These are phyloP conservation scores for Plasmodium adleri DNA, from an alignment of 169 alveolate species.

Conservation along the genomic window DNA sequence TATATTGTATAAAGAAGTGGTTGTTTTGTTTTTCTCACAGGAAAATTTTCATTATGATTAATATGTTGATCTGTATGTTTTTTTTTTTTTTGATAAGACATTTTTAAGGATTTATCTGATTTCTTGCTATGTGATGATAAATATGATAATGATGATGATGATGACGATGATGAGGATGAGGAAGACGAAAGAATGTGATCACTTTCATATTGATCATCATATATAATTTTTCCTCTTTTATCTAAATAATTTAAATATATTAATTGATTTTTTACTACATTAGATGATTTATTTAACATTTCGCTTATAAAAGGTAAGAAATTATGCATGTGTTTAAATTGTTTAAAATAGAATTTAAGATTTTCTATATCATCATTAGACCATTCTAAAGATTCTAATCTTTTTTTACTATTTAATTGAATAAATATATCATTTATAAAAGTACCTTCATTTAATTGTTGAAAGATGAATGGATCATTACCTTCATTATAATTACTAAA, in stretches of 20 bases:
- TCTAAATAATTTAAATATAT: constrained; percentile 51
- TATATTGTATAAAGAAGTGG: constrained; percentile 48
- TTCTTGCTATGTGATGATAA: background rate
- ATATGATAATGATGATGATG: background rate
- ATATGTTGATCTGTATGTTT: background rate
- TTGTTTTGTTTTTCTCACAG: constrained; percentile 26
- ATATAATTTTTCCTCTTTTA: constrained; percentile 39
- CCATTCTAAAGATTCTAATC: constrained; percentile 71
- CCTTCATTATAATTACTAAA: constrained; percentile 74
- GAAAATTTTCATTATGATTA: background rate
- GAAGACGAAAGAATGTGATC: background rate
- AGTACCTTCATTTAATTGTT: constrained; percentile 21
- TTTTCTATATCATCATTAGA: constrained; percentile 43
- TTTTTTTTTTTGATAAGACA: background rate
- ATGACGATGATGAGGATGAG: background rate
- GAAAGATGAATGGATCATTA: constrained; percentile 33
- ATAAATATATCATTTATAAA: constrained; percentile 50
- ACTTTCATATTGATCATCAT: constrained; percentile 3
- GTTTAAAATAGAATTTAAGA: constrained; percentile 49
- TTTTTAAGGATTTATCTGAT: background rate
- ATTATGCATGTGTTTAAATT: constrained; percentile 64
- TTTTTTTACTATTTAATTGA: constrained; percentile 25
- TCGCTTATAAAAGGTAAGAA: constrained; percentile 61
- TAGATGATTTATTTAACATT: constrained; percentile 50
- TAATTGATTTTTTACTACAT: constrained; percentile 46